Conservation (phyloP, 108 stramenopile species). For the Nitzschia sp. region DNA sequence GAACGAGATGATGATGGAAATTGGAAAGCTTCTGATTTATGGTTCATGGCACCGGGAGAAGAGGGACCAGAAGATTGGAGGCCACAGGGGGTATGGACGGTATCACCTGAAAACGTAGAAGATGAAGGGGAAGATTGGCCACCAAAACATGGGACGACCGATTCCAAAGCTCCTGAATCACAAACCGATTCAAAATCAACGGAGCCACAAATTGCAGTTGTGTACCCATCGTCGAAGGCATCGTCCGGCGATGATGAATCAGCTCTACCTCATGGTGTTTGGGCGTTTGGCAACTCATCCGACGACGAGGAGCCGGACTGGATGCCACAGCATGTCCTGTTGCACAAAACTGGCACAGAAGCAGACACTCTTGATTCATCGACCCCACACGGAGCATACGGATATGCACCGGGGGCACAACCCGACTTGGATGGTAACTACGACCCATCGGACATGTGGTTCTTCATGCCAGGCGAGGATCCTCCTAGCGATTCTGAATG, state of each 20-base stretch:
- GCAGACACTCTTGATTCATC: constrained; percentile 13
- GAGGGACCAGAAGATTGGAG: constrained; percentile 19
- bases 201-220: background rate
- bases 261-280: background rate
- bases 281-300: constrained; percentile 10
- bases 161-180: background rate
- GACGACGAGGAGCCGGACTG: constrained; percentile 12
- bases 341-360: constrained; percentile 1
- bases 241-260: background rate
- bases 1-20: constrained; percentile 19
- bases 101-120: background rate
- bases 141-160: background rate
- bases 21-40: constrained; percentile 18
- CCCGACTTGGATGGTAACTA: constrained; percentile 22
- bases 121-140: constrained; percentile 1
- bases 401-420: constrained; percentile 9
- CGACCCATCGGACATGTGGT: constrained; percentile 14
- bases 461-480: constrained; percentile 7
- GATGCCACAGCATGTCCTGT: constrained; percentile 1
- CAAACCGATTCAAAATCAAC: background rate
- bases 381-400: constrained; percentile 5
- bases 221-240: constrained; percentile 1
- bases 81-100: constrained; percentile 17
- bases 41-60: constrained; percentile 15
- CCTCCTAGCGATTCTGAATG: constrained; percentile 21